These are phyloP conservation scores for Clarkia xantiana DNA, from an alignment of 345 rosid genomes.

Conservation along the genomic window DNA sequence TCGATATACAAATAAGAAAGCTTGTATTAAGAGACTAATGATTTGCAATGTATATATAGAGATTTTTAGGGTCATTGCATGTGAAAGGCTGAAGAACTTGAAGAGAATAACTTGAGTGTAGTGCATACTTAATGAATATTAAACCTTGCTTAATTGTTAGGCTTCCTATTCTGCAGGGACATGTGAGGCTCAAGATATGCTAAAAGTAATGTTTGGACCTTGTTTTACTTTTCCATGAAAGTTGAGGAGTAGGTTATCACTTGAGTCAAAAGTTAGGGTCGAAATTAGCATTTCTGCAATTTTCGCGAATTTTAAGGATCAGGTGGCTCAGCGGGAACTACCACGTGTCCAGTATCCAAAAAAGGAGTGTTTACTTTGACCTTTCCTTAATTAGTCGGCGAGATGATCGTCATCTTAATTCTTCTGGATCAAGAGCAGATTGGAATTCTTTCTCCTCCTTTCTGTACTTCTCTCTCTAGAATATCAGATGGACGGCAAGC, in stretches of 20 bases:
- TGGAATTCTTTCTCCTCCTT: slow-evolving; percentile 19
- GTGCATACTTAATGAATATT: slow-evolving; percentile 2
- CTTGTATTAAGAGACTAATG: no score
- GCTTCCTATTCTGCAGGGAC: not conserved
- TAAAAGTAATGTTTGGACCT: not conserved
- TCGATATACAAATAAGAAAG: no score
- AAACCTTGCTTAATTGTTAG: not conserved
- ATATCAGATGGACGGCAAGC: not conserved
- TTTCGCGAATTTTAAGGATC: not conserved
- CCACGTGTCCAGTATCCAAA: not conserved
- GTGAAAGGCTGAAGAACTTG: not conserved
- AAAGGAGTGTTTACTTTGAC: not conserved
- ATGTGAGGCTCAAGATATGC: slow-evolving; percentile 5
- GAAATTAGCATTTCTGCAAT: not conserved
- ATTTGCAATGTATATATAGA: not conserved
- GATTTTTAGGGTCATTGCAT: not conserved
- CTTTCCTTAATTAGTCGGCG: not conserved
- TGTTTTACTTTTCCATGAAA: no score
- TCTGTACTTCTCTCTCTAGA: slow-evolving; percentile 55
- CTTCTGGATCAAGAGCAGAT: not conserved
- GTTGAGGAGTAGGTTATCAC: not conserved
- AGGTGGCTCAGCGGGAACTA: no score
- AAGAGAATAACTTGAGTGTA: slow-evolving; percentile 10
- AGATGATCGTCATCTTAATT: not conserved
- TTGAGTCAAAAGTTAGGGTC: not conserved